Evolutionary conservation across 148 eudicot genomes (phyloP).

Genomic region (Tetragonia tetragonoides): DNA sequence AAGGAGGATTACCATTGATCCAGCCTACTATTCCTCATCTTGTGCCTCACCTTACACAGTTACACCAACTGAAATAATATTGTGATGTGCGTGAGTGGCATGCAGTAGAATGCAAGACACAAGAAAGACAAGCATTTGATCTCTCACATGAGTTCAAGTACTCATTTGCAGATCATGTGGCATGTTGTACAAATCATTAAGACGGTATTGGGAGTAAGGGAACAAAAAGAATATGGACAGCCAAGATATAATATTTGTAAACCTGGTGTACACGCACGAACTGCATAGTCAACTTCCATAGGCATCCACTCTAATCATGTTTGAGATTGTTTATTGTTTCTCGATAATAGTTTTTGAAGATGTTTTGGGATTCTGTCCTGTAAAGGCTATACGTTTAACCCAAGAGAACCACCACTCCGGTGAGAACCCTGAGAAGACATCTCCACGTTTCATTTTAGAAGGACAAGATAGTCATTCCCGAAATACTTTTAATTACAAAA

Average conservation of each 20-base stretch:
- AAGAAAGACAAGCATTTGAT: conserved; percentile 11
- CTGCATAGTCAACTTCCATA: too few species aligned
- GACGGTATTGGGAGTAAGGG: neutral
- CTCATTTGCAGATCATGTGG: neutral
- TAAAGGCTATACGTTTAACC: neutral
- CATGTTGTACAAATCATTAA: neutral
- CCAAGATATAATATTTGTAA: neutral
- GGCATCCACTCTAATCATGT: neutral
- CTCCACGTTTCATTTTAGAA: neutral
- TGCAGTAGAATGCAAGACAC: conserved; percentile 13
- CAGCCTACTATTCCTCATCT: neutral
- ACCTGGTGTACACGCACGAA: neutral
- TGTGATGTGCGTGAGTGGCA: conserved; percentile 12
- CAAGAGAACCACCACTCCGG: neutral
- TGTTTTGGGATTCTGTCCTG: too few species aligned
- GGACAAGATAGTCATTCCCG: conserved; percentile 17
- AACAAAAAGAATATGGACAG: conserved; percentile 2
- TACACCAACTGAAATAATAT: neutral
- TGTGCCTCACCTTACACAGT: neutral
- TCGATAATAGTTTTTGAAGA: too few species aligned
- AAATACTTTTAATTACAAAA: too few species aligned
- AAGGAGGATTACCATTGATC: neutral
- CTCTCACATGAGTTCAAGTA: neutral
- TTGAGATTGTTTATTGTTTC: neutral
- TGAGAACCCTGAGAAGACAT: too few species aligned